Base-by-base conservation (phyloP, 768 basidiomycete genomes). In the Boletus speciosus region DNA sequence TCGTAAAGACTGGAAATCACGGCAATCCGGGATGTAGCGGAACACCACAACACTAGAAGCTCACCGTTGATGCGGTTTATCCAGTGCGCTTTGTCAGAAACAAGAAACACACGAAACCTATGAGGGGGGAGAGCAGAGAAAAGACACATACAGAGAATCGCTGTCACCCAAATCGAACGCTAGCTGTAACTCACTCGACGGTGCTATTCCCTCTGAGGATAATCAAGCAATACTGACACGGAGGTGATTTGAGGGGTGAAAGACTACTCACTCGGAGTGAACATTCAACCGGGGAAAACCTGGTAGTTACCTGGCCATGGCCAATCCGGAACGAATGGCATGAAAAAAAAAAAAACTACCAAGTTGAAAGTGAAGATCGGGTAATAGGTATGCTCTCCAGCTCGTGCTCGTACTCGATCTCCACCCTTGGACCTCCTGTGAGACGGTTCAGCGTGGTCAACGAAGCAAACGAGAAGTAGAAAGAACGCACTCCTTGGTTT, bases 331-430 rank as follows among this genome's bases (percentile, higher is more conserved):
- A 23, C 14, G 35, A 47, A 9, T 27, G 5, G 25, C 25, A 27
- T 14, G 38, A 36, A n/a, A 25, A 39, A 46, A 42, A 52, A 5
- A 5, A 42, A 51, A n/a, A 40, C 63, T 78, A 84, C 82, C 82
- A 83, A 59, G 76, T 78, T 40, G 79, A 75, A 57, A 82, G 66
- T 14, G 73, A 73, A 39, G 79, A 79, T 59, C 77, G 79, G 36
- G 76, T 76, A 42, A 84, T 71, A 39, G 81, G 81, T 48, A 82
- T 67, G 59, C 78, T 85, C 66, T 88, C 92, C 71, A 88, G 78
- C 74, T 97, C 95, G 68, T 91, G 84, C 71, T 98, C 95, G 83
- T 97, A 97, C 72, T 98, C 96, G 64, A 98, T 87, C 69, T 98
- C 92, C 65, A 98, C 87, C 59, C 86, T 78, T 14, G 93, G 87